These are phyloP conservation scores for Sordariomycetes sp. DNA, from an alignment of 2,329 filamentous ascomycete species.

Conservation along the genomic window DNA sequence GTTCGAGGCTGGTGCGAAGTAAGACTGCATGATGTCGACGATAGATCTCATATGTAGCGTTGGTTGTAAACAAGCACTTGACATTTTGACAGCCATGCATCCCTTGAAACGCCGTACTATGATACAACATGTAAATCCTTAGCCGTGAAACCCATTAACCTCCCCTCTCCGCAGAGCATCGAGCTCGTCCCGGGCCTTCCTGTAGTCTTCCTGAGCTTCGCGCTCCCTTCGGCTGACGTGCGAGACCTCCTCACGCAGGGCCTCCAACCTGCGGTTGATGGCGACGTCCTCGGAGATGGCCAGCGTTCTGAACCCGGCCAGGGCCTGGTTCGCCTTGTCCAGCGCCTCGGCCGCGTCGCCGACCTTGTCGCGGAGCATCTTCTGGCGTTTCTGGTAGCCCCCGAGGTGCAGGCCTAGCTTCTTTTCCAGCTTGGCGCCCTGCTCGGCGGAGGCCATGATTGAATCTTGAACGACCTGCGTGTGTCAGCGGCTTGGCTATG, in stretches of 20 bases:
- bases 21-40: too few relatives aligned
- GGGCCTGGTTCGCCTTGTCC: conserved; percentile 60
- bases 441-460: conserved; percentile 66
- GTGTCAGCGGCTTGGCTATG: background rate
- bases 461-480: conserved; percentile 58
- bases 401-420: conserved; percentile 81
- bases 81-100: too few relatives aligned
- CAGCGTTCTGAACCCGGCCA: conserved; percentile 66
- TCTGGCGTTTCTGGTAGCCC: conserved; percentile 81
- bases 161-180: conserved; percentile 39
- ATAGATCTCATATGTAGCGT: too few relatives aligned
- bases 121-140: conserved; percentile 16
- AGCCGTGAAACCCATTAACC: conserved; percentile 28
- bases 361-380: conserved; percentile 73
- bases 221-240: conserved; percentile 75
- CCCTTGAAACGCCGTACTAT: background rate
- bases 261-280: conserved; percentile 61
- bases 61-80: too few relatives aligned
- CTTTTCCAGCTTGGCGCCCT: conserved; percentile 84
- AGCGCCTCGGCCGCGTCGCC: conserved; percentile 64
- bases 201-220: conserved; percentile 83
- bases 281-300: conserved; percentile 74
- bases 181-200: conserved; percentile 68
- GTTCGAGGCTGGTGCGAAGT: too few relatives aligned
- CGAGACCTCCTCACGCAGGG: conserved; percentile 71